phyloP scores from a whole-genome alignment of 176 grass and related monocot genomes.

The Triticum urartu region DNA sequence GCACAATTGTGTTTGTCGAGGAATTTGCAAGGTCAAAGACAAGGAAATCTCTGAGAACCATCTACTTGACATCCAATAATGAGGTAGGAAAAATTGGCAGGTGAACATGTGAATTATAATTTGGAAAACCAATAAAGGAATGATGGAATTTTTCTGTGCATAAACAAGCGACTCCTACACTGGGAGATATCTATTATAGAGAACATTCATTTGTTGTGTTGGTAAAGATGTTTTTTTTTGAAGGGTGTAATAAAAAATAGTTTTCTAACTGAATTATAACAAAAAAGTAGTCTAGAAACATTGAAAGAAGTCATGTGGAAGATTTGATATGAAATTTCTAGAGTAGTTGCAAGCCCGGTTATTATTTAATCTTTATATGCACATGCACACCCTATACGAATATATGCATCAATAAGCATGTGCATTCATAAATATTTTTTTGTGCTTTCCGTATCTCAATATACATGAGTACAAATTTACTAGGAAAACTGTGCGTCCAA shows the following conservation, averaged over 20 bases:
- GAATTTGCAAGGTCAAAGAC: slow-evolving; percentile 29
- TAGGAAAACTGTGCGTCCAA: background rate
- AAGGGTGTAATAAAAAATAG: background rate
- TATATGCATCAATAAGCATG: background rate
- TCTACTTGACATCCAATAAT: slow-evolving; percentile 12
- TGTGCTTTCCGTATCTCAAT: background rate
- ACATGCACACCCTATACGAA: background rate
- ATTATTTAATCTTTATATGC: background rate
- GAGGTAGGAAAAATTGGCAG: slow-evolving; percentile 24
- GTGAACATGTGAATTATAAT: slow-evolving; percentile 18
- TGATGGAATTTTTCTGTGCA: background rate
- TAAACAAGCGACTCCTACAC: background rate
- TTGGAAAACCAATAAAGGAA: slow-evolving; percentile 15
- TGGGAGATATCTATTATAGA: background rate
- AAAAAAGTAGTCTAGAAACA: background rate
- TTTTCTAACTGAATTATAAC: background rate
- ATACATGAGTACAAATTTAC: background rate
- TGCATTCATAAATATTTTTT: background rate
- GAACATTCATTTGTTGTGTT: background rate
- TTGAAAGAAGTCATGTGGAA: background rate
- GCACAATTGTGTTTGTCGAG: background rate
- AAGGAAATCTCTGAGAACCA: slow-evolving; percentile 32
- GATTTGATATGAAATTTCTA: background rate
- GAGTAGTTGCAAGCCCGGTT: background rate
- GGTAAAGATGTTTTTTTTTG: background rate